Conservation (phyloP, 768 basidiomycete genomes). For the Mycena vulgaris region DNA sequence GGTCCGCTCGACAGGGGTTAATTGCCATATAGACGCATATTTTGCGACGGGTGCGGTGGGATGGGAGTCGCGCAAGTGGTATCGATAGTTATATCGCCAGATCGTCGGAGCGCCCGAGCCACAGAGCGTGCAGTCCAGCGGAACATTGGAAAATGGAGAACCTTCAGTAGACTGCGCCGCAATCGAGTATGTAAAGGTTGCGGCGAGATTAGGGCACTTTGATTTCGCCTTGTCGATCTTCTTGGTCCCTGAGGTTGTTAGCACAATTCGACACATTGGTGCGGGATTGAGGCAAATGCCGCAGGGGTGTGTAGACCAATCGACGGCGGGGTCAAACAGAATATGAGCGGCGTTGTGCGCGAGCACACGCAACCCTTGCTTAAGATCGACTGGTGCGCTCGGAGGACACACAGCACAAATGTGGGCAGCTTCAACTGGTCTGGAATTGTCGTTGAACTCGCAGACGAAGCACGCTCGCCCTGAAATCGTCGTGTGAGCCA, state of each 20-base stretch:
- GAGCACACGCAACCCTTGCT: neutral
- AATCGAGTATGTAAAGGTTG: neutral
- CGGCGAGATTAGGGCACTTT: neutral
- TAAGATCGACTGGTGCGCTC: constrained; percentile 1
- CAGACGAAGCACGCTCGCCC: constrained; percentile 12
- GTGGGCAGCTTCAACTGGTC: neutral
- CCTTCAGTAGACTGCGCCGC: neutral
- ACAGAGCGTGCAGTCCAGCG: neutral
- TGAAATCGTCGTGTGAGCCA: neutral
- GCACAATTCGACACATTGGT: neutral
- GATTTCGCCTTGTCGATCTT: neutral
- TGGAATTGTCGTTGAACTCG: constrained; percentile 1
- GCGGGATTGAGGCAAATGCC: constrained; percentile 14
- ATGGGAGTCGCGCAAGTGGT: neutral
- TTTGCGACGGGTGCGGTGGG: neutral
- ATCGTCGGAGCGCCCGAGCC: neutral
- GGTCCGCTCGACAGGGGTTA: neutral
- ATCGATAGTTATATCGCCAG: constrained; percentile 3
- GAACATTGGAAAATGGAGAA: constrained; percentile 1
- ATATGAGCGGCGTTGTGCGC: constrained; percentile 5
- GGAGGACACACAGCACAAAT: neutral
- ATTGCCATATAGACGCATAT: neutral
- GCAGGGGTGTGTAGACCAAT: neutral
- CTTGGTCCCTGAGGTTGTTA: neutral
- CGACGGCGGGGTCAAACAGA: constrained; percentile 2